Base-by-base conservation (phyloP, 768 basidiomycete species). In the Leucocoprinus birnbaumii region DNA sequence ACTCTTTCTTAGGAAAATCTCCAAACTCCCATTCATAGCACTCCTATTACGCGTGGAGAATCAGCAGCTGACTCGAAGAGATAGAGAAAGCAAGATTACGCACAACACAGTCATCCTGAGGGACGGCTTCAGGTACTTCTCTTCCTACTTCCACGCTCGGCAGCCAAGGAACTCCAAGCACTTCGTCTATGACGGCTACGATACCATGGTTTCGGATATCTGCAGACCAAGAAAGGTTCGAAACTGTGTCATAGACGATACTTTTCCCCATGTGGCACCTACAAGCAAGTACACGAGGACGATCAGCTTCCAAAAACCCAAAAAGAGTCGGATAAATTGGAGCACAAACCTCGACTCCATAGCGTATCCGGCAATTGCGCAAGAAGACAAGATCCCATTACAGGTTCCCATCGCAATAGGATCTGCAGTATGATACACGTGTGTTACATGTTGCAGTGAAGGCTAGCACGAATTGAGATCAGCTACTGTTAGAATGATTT, bases 351-450 rank as follows among this genome's bases (percentile, higher is more conserved):
- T 75, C 37, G 86, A 80, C 69, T 94, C 92, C 78, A 94, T 78
- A 2, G 92, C 95, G 64, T 90, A 97, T n/a, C 95, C 95, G 19
- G 80, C 91, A 9, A 92, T 69, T 3, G 89, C 85, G 65, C 95
- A 98, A 1, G 85, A 82, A 0, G 89, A 94, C 0, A 90, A 63
- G 1, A 89, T 73, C 13, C 91, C 91, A 54, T 82, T 94, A 70
- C 92, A 94, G 7, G 84, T 86, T 34, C 90, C 90, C 86, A 92
- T 92, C 18, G 95, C 83, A 48, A 98, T 90, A 4, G 95, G 95
- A 70, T 98, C 95, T 24, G 94, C 95, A 19, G 88, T 96, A 65
- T 97, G 91, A 69, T 90, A 97, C 25, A 98, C 76, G 68, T 98
- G 95, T 0, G 90, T 94, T 58, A 97, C 78, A 61, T 90, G 89